Conservation (phyloP, 2,329 filamentous ascomycete species). For the Colletotrichum tropicale region DNA sequence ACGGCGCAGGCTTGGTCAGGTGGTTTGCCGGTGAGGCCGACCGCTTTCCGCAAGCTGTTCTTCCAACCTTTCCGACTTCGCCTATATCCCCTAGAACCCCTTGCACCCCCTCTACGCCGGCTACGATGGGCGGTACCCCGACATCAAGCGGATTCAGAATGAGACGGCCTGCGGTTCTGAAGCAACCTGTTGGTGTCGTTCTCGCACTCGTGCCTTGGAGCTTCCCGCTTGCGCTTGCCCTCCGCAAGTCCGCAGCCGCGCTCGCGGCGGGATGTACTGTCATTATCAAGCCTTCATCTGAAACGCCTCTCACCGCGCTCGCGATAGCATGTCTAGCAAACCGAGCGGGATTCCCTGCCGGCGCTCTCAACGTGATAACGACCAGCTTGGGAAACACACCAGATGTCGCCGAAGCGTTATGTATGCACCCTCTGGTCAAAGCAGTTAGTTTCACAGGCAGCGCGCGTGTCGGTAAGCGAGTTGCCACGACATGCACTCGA, state of each 20-base stretch:
- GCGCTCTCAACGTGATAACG: constrained; percentile 76
- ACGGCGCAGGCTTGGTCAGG: constrained; percentile 56
- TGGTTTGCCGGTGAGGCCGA: constrained; percentile 62
- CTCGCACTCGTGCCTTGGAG: constrained; percentile 55
- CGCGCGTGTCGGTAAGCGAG: constrained; percentile 70
- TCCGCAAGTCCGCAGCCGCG: constrained; percentile 53
- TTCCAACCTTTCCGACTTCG: neutral
- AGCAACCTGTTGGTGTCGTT: constrained; percentile 38
- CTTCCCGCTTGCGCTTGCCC: constrained; percentile 60
- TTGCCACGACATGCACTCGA: constrained; percentile 66
- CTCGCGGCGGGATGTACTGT: constrained; percentile 77
- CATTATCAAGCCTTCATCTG: constrained; percentile 49
- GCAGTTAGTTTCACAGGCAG: constrained; percentile 81
- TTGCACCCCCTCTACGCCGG: neutral
- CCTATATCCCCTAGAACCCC: neutral
- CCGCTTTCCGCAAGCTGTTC: constrained; percentile 50
- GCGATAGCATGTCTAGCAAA: constrained; percentile 64
- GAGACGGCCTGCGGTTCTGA: neutral
- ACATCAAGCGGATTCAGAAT: neutral
- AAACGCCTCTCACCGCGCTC: constrained; percentile 38
- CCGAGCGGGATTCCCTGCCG: constrained; percentile 76
- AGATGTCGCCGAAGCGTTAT: constrained; percentile 55
- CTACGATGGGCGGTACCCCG: neutral
- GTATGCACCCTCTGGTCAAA: constrained; percentile 70
- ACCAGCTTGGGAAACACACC: constrained; percentile 72